Percentiles rank a stretch among this genome's conserved stretches.
These are phyloP conservation scores for Actinomucor elegans DNA, from an alignment of 371 early-diverging fungal genomes.

Conservation along the genomic window DNA sequence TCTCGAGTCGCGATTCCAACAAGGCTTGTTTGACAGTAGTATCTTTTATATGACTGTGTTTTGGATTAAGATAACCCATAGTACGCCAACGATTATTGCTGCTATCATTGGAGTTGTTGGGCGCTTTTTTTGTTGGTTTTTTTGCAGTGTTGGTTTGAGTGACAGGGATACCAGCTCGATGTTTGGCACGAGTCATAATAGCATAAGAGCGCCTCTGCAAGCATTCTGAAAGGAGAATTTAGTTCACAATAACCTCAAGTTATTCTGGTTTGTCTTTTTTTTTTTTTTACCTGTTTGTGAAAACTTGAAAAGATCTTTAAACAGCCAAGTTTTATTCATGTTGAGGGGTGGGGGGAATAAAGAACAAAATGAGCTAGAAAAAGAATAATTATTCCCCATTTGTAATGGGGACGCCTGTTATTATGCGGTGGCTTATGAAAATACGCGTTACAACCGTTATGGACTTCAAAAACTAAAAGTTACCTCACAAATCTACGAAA, in stretches of 20 bases:
- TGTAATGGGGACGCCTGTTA: no score
- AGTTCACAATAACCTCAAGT: neutral
- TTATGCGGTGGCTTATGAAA: no score
- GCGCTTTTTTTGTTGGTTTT: neutral
- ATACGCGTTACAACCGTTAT: no score
- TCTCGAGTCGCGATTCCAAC: neutral
- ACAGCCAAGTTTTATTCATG: no score
- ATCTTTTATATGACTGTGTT: neutral
- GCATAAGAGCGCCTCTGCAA: constrained; percentile 21
- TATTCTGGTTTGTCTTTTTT: no score
- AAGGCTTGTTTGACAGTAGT: neutral
- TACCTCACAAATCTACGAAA: no score
- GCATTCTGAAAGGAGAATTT: neutral
- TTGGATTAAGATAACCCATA: neutral
- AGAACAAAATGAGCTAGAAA: no score
- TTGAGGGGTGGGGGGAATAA: no score
- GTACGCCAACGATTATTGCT: neutral
- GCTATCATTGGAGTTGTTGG: neutral
- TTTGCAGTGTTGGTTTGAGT: neutral
- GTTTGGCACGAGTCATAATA: constrained; percentile 29
- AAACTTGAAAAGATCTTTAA: no score
- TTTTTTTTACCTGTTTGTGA: no score
- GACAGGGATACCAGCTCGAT: constrained; percentile 22
- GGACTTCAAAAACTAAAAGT: no score
- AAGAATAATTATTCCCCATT: no score